phyloP scores from a whole-genome alignment of 306 rosid genomes.

The Vicia faba region DNA sequence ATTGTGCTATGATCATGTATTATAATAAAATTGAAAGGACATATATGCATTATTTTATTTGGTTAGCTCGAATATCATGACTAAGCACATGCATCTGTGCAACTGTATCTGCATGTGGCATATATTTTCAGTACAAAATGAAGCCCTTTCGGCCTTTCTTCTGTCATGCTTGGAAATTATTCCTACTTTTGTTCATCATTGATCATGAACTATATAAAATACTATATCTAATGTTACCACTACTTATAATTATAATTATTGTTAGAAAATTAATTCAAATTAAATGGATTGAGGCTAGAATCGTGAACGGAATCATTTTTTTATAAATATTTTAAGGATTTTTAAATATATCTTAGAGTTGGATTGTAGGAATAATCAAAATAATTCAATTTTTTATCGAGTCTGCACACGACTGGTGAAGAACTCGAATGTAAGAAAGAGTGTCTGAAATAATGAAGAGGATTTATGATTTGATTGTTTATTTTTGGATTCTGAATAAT shows the following conservation, averaged over 20 bases:
- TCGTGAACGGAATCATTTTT: no score
- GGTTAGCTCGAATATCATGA: constrained; percentile 33
- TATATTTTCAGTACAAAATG: constrained; percentile 31
- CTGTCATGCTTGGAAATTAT: constrained; percentile 43
- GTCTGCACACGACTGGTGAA: no score
- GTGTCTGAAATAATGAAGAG: no score
- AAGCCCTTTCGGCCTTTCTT: constrained; percentile 39
- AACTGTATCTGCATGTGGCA: constrained; percentile 52
- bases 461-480: no score
- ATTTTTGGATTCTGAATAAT: no score
- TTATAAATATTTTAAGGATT: no score
- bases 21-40: not conserved
- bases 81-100: constrained; percentile 48
- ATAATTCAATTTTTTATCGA: no score
- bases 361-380: no score
- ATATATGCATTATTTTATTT: constrained; percentile 27
- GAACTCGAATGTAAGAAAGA: no score
- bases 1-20: constrained; percentile 5
- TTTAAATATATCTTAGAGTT: no score
- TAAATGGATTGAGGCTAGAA: no score
- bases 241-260: not conserved
- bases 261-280: no score
- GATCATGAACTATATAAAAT: constrained; percentile 7
- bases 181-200: constrained; percentile 45
- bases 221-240: constrained; percentile 30